Base-by-base conservation (phyloP, 1,284 basidiomycete genomes). In the Lignosus rhinocerotis region DNA sequence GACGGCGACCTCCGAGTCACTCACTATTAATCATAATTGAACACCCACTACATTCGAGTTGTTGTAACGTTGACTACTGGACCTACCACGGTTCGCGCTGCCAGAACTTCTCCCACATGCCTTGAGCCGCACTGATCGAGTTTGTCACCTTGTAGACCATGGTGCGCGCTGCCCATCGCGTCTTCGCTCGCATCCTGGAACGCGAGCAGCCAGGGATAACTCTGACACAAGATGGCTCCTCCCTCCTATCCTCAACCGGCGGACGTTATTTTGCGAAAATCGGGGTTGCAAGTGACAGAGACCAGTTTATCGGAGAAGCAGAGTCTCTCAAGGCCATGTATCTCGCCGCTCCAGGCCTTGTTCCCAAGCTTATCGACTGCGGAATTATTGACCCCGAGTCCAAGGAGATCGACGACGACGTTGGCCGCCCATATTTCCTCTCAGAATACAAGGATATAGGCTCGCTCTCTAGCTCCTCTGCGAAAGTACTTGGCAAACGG, bases 221-320 rank as follows among this genome's bases (percentile, higher is more conserved):
- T 6, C 83, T 87, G 63, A 72, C 70, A 3, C 71, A 65, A n/a
- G 59, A 61, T 4, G 57, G 57, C 16, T 43, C 59, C 2, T 51
- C 55, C 8, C 55, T 64, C 16, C 62, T 59, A 31, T 86, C 88
- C 9, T 85, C 87, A 0, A 76, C 77, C 3, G 86, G 87, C 5
- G 76, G 73, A 43, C 67, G 66, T 14, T 91, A 88, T 70, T 89
- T 80, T 62, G 83, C 78, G 47, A 92, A 92, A 68, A 55, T 77
- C 9, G 88, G 88, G 6, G 70, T 73, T 8, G 45, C 72, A 5
- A 62, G 60, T 14, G 86, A 90, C 59, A 69, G 56, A 50, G 88
- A 88, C 59, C 92, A 93, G 65, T 88, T 84, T 64, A 66, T 72
- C 0, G 91, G 88, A 21, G 92, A 94, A 70, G 83, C 81, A n/a